Evolutionary conservation across 495 filamentous ascomycete genomes (phyloP).

Genomic region (Diplogelasinospora grovesii): DNA sequence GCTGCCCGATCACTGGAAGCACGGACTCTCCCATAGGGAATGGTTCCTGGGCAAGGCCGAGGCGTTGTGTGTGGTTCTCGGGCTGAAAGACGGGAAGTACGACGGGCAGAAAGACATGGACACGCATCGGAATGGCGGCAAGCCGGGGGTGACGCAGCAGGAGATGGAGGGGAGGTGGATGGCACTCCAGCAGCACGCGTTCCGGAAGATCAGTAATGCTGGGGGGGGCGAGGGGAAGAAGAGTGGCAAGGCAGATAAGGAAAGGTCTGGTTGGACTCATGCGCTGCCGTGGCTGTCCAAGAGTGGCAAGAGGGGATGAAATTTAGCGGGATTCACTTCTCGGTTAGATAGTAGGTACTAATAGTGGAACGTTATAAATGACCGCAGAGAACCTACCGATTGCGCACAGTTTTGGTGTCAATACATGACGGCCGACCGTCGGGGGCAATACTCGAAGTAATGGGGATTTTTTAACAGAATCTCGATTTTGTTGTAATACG

Average conservation of each 20-base stretch:
- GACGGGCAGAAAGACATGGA: slow-evolving; percentile 23
- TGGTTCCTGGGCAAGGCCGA: slow-evolving; percentile 36
- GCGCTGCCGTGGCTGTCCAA: slow-evolving; percentile 7
- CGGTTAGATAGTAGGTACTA: too few relatives aligned
- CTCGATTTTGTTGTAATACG: too few relatives aligned
- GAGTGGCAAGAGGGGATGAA: slow-evolving; percentile 3
- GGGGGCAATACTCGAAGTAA: too few relatives aligned
- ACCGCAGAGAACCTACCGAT: too few relatives aligned
- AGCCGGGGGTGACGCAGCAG: slow-evolving; percentile 14
- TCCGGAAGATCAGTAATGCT: slow-evolving; percentile 20
- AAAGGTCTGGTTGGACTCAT: neutral
- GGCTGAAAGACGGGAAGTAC: slow-evolving; percentile 22
- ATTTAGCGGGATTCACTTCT: too few relatives aligned
- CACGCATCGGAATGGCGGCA: slow-evolving; percentile 24
- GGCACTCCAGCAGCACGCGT: slow-evolving; percentile 18
- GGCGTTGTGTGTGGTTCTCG: slow-evolving; percentile 20
- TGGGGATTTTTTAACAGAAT: too few relatives aligned
- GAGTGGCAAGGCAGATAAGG: slow-evolving; percentile 2
- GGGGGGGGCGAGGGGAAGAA: slow-evolving; percentile 16
- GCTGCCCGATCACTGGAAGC: slow-evolving; percentile 36
- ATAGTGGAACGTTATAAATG: too few relatives aligned
- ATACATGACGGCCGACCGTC: too few relatives aligned
- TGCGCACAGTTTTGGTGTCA: too few relatives aligned
- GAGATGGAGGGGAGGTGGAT: slow-evolving; percentile 29
- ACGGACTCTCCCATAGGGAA: slow-evolving; percentile 31